These are phyloP conservation scores for Xerocomellus amylosporus DNA, from an alignment of 768 basidiomycete genomes.

Conservation along the genomic window DNA sequence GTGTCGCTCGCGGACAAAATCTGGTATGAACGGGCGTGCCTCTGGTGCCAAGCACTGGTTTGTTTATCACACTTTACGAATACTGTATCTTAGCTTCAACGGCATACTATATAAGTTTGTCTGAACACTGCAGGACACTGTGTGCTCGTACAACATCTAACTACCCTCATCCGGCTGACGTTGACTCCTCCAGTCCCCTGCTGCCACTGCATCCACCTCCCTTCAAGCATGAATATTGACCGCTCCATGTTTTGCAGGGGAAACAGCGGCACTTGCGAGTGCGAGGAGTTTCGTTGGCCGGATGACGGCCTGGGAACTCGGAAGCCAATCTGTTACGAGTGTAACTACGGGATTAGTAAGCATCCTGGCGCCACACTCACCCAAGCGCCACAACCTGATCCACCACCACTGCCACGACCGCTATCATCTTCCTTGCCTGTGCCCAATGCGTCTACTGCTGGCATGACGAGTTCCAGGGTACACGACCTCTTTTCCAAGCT, in stretches of 20 bases:
- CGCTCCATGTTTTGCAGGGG: background rate
- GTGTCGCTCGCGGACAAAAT: conserved; percentile 2
- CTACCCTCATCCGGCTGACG: too few species aligned
- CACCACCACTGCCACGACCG: background rate
- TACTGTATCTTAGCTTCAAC: background rate
- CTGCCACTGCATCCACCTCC: too few species aligned
- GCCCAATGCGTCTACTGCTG: background rate
- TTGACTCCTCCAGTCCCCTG: too few species aligned
- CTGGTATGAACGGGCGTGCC: conserved; percentile 9
- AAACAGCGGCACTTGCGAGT: background rate
- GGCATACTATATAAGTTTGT: too few species aligned
- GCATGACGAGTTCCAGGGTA: background rate
- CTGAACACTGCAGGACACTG: background rate
- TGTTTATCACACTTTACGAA: background rate
- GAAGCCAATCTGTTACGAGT: background rate
- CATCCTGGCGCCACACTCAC: background rate
- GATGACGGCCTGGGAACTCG: background rate
- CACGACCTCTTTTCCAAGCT: background rate
- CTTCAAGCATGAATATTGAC: background rate
- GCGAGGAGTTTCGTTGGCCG: background rate
- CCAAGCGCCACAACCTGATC: background rate
- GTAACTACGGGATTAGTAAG: background rate
- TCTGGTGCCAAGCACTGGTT: conserved; percentile 14
- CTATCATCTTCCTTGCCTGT: background rate
- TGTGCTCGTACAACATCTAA: too few species aligned